Percentiles rank a stretch among this genome's conserved stretches.
Conservation (phyloP, 495 filamentous ascomycete genomes). For the Massariosphaeria phaeospora region DNA sequence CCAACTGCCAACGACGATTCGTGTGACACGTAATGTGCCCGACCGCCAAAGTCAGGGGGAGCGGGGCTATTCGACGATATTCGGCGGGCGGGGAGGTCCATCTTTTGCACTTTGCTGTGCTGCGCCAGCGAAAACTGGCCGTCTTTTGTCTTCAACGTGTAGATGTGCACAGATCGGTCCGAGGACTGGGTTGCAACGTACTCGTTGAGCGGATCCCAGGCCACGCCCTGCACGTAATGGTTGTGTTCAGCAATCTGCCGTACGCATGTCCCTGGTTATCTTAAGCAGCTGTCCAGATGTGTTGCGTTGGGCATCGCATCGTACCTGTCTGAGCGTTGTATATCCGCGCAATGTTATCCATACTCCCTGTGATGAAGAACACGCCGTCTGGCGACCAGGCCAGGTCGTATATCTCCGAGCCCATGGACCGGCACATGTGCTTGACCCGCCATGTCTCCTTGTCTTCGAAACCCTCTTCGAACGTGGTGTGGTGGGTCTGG, state of each 20-base stretch:
- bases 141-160: conserved; percentile 91
- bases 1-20: conserved; percentile 56
- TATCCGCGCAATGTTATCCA: conserved; percentile 97
- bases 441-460: conserved; percentile 96
- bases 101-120: conserved; percentile 70
- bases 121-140: conserved; percentile 86
- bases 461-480: conserved; percentile 84
- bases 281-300: conserved; percentile 5
- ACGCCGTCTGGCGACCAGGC: conserved; percentile 96
- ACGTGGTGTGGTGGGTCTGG: conserved; percentile 54
- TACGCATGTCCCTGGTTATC: conserved; percentile 67
- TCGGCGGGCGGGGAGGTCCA: conserved; percentile 84
- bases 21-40: conserved; percentile 55
- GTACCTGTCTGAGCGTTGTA: conserved; percentile 91
- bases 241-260: conserved; percentile 98
- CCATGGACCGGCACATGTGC: conserved; percentile 87
- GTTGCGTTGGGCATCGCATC: conserved; percentile 23
- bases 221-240: conserved; percentile 97
- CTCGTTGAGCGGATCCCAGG: conserved; percentile 98
- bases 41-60: conserved; percentile 66
- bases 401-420: conserved; percentile 93
- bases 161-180: conserved; percentile 95
- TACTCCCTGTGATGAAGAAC: conserved; percentile 97
- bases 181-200: conserved; percentile 98
- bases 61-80: conserved; percentile 92